These are phyloP conservation scores for Exophiala sideris DNA, from an alignment of 2,329 filamentous ascomycete species.

Conservation along the genomic window DNA sequence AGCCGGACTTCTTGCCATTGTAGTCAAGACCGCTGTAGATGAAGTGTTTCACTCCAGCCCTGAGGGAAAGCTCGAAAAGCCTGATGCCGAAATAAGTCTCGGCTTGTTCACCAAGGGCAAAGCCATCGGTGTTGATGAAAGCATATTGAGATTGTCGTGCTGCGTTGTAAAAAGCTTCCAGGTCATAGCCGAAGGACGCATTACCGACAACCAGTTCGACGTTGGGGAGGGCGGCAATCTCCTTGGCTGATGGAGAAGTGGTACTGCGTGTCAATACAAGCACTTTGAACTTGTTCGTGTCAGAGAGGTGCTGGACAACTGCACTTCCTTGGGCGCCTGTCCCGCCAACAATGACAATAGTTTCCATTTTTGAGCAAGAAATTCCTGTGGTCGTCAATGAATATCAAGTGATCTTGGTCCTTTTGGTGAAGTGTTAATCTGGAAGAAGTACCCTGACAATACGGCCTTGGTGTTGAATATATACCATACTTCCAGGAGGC, in stretches of 20 bases:
- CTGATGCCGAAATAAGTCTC: conserved; percentile 46
- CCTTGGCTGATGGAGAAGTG: conserved; percentile 39
- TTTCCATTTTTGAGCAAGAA: conserved; percentile 6
- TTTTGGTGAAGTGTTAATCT: too few relatives aligned
- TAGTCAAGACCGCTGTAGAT: conserved; percentile 51
- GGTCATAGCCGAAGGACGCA: conserved; percentile 38
- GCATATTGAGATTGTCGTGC: conserved; percentile 46
- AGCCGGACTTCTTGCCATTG: conserved; percentile 46
- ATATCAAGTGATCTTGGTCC: neutral
- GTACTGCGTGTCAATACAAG: conserved; percentile 49
- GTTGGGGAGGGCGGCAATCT: conserved; percentile 42
- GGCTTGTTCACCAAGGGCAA: conserved; percentile 51
- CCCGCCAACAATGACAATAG: conserved; percentile 42
- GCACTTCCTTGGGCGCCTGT: conserved; percentile 53
- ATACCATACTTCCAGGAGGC: too few relatives aligned
- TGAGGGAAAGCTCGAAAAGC: conserved; percentile 35
- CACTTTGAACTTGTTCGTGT: conserved; percentile 26
- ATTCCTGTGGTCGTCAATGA: neutral
- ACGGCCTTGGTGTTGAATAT: too few relatives aligned
- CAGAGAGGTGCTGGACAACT: conserved; percentile 37
- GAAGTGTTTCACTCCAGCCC: conserved; percentile 39
- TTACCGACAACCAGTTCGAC: conserved; percentile 47
- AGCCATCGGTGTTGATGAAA: conserved; percentile 54
- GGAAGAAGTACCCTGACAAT: too few relatives aligned
- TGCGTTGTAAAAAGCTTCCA: conserved; percentile 42